Evolutionary conservation across 2,329 filamentous ascomycete species (phyloP).

Genomic region (Phaeosphaeria sp.): DNA sequence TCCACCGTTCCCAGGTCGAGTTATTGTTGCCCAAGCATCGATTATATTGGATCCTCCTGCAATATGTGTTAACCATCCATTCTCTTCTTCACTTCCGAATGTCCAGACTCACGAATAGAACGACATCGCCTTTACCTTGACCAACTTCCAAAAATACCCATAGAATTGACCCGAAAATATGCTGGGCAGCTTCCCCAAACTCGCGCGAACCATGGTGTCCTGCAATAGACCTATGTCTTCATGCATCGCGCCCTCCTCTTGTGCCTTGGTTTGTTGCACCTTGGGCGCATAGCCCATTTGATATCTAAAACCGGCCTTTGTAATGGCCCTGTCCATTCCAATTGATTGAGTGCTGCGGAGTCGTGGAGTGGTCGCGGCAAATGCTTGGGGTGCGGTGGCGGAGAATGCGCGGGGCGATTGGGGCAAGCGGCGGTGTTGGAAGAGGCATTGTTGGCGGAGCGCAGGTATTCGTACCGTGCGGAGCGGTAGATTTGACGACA

Average conservation of each 20-base stretch:
- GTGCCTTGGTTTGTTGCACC: constrained; percentile 7
- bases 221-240: constrained; percentile 35
- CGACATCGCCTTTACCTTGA: constrained; percentile 22
- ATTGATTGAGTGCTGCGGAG: constrained; percentile 10
- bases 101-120: constrained; percentile 23
- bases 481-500: constrained; percentile 37
- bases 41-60: constrained; percentile 23
- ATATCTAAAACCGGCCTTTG: constrained; percentile 10
- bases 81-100: not conserved
- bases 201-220: constrained; percentile 26
- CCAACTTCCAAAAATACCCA: constrained; percentile 25
- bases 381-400: constrained; percentile 22
- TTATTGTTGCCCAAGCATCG: constrained; percentile 19
- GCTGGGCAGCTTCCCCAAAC: constrained; percentile 16
- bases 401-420: constrained; percentile 11
- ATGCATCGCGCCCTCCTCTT: constrained; percentile 13
- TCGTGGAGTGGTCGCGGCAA: constrained; percentile 31
- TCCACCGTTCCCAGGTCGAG: constrained; percentile 13
- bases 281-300: constrained; percentile 16
- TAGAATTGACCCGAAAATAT: constrained; percentile 11
- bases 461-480: constrained; percentile 28
- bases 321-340: constrained; percentile 14
- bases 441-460: constrained; percentile 37
- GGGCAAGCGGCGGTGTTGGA: constrained; percentile 18
- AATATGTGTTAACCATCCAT: constrained; percentile 6